Conservation (phyloP, 768 basidiomycete genomes). For the Hortiboletus campestris region DNA sequence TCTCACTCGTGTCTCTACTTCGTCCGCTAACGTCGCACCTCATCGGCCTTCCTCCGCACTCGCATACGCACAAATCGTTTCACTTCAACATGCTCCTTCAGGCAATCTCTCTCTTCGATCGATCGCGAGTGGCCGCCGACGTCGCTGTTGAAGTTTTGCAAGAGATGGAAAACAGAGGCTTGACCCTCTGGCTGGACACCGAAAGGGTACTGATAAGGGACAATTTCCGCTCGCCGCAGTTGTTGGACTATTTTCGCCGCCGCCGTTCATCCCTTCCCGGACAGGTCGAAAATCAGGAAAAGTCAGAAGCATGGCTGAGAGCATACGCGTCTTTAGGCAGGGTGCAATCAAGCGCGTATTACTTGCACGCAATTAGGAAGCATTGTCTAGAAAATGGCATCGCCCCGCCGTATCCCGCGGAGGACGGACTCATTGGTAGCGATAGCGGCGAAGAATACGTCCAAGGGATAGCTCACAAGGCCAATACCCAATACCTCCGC, state of each 20-base stretch:
- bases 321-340: slow-evolving; percentile 21
- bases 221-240: slow-evolving; percentile 48
- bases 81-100: slow-evolving; percentile 55
- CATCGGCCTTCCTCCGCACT: slow-evolving; percentile 28
- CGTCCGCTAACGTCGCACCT: slow-evolving; percentile 44
- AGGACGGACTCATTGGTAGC: background rate
- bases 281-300: background rate
- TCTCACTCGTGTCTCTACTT: slow-evolving; percentile 47
- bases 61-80: slow-evolving; percentile 23
- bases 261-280: background rate
- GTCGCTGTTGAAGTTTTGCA: slow-evolving; percentile 41
- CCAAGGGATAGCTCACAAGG: slow-evolving; percentile 31
- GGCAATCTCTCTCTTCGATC: slow-evolving; percentile 45
- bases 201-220: slow-evolving; percentile 48
- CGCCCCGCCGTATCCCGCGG: slow-evolving; percentile 22
- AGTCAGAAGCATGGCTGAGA: slow-evolving; percentile 21
- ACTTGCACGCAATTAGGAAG: slow-evolving; percentile 39
- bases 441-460: background rate
- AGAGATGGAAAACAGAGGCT: slow-evolving; percentile 46
- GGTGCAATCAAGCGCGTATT: slow-evolving; percentile 41
- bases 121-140: slow-evolving; percentile 39
- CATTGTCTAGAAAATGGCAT: slow-evolving; percentile 18
- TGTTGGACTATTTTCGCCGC: slow-evolving; percentile 45
- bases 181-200: slow-evolving; percentile 41
- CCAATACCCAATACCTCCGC: slow-evolving; percentile 44